Evolutionary conservation across 768 basidiomycete genomes (phyloP).

Genomic region (Kondoa subrosea): DNA sequence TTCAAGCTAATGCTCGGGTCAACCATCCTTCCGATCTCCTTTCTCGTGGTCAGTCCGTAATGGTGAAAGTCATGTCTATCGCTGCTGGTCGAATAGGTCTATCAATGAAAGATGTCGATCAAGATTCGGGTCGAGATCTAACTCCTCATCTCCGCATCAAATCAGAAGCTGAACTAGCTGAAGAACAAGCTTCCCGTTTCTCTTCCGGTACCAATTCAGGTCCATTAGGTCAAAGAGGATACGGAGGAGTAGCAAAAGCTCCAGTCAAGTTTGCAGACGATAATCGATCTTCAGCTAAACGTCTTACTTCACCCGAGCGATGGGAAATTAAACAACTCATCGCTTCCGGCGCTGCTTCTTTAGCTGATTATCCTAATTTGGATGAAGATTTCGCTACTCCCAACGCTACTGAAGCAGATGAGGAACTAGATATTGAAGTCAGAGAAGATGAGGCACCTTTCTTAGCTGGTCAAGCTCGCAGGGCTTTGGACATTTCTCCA

Average conservation of each 20-base stretch:
- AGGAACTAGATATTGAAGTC: conserved; percentile 92
- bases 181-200: conserved; percentile 49
- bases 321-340: conserved; percentile 99
- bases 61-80: conserved; percentile 91
- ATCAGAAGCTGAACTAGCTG: conserved; percentile 72
- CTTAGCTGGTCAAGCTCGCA: conserved; percentile 87
- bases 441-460: conserved; percentile 94
- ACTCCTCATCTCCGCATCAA: conserved; percentile 88
- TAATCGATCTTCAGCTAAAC: conserved; percentile 60
- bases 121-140: conserved; percentile 69
- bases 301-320: conserved; percentile 85
- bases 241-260: background rate
- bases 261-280: conserved; percentile 31
- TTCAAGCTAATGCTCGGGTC: conserved; percentile 60
- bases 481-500: conserved; percentile 83
- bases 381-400: conserved; percentile 39
- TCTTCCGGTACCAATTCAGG: conserved; percentile 74
- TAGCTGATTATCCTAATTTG: conserved; percentile 83
- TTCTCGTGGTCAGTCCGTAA: conserved; percentile 64
- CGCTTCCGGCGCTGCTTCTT: conserved; percentile 76
- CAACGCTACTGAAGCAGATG: conserved; percentile 50
- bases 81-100: conserved; percentile 64
- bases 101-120: conserved; percentile 98
- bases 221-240: conserved; percentile 47
- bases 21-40: conserved; percentile 76